phyloP scores from a whole-genome alignment of 1,284 basidiomycete genomes.

The Wolfiporia cocos region DNA sequence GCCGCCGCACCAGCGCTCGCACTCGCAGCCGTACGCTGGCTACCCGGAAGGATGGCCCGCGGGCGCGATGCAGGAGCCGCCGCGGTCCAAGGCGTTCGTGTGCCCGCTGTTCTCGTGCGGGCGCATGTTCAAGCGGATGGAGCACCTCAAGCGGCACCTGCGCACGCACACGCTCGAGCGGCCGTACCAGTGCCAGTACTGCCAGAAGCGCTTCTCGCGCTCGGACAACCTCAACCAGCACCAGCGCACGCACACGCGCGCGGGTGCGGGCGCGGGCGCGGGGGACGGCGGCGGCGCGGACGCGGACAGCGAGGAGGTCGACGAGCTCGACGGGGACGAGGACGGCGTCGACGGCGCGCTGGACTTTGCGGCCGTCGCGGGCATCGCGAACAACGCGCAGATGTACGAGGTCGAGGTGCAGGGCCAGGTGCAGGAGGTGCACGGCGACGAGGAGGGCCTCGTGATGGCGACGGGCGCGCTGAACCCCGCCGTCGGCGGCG shows the following conservation, averaged over 20 bases:
- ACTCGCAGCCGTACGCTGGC: conserved; percentile 11
- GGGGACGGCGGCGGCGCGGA: conserved; percentile 24
- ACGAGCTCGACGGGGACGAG: conserved; percentile 13
- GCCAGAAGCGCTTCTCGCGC: conserved; percentile 76
- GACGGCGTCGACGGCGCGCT: conserved; percentile 18
- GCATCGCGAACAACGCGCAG: conserved; percentile 33
- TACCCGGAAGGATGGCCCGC: conserved; percentile 8
- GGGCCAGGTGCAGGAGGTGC: conserved; percentile 49
- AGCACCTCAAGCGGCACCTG: conserved; percentile 83
- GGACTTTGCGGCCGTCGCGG: conserved; percentile 22
- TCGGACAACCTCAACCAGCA: conserved; percentile 86
- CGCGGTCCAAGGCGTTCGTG: conserved; percentile 58
- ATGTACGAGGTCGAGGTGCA: conserved; percentile 57
- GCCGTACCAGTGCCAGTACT: conserved; percentile 71
- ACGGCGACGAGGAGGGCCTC: conserved; percentile 56
- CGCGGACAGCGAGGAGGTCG: conserved; percentile 14
- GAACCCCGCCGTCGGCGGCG: not conserved
- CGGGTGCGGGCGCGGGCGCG: conserved; percentile 26
- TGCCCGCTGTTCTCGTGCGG: conserved; percentile 81
- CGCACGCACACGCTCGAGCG: conserved; percentile 88
- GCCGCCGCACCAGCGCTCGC: conserved; percentile 15
- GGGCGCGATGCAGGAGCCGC: conserved; percentile 11
- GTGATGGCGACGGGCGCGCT: conserved; percentile 23
- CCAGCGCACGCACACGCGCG: conserved; percentile 65
- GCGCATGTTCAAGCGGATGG: conserved; percentile 82